Conservation (phyloP, 2,329 filamentous ascomycete genomes). For the Graphilbum ipis-grandicollis region DNA sequence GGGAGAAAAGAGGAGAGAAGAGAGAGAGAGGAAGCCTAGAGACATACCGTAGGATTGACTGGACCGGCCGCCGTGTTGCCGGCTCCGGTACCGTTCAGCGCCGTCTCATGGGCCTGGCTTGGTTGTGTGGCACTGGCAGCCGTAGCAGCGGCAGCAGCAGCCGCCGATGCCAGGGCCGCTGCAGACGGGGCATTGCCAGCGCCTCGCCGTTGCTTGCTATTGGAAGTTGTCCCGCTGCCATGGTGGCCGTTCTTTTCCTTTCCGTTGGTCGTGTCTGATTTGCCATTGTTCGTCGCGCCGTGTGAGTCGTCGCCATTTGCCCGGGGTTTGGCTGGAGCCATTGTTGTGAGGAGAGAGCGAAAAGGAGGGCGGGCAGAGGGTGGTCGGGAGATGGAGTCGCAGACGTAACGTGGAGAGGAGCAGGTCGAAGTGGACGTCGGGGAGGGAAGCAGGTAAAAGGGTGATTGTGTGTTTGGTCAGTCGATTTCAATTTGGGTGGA, state of each 20-base stretch:
- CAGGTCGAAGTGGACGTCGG: too few relatives aligned
- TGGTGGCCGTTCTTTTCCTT: conserved; percentile 27
- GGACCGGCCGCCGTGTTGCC: not conserved
- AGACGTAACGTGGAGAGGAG: too few relatives aligned
- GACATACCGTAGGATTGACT: not conserved
- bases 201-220: conserved; percentile 34
- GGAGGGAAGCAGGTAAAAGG: not conserved
- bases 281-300: conserved; percentile 10
- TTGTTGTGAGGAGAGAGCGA: not conserved
- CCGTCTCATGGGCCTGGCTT: not conserved
- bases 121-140: conserved; percentile 2
- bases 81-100: not conserved
- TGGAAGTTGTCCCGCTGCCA: conserved; percentile 14
- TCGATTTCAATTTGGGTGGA: too few relatives aligned
- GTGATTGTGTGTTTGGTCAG: not conserved
- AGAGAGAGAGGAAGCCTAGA: not conserved
- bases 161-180: conserved; percentile 13
- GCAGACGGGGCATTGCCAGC: conserved; percentile 10
- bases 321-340: conserved; percentile 7
- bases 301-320: conserved; percentile 6
- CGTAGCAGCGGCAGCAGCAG: conserved; percentile 6
- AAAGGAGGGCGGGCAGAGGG: not conserved
- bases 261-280: conserved; percentile 20
- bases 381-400: not conserved
- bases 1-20: not conserved